These are phyloP conservation scores for Xylariaceae sp. DNA, from an alignment of 2,329 filamentous ascomycete species.

Conservation along the genomic window DNA sequence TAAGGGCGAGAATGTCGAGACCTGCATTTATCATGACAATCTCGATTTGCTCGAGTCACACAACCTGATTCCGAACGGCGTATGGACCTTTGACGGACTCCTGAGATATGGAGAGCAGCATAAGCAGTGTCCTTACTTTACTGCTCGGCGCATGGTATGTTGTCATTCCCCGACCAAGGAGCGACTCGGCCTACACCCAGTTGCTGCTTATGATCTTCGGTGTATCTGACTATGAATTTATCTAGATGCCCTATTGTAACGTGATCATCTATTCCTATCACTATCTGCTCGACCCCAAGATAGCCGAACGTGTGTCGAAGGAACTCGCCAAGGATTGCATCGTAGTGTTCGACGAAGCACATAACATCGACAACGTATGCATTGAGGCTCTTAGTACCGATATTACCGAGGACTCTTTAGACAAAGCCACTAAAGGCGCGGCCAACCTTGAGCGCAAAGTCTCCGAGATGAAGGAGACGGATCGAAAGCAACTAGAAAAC, in stretches of 20 bases:
- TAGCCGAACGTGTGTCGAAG: conserved; percentile 89
- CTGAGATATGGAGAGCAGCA: conserved; percentile 87
- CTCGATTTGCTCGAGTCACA: conserved; percentile 91
- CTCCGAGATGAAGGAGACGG: conserved; percentile 89
- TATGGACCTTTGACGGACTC: conserved; percentile 91
- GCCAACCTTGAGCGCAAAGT: conserved; percentile 89
- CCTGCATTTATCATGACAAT: conserved; percentile 97
- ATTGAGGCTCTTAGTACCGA: conserved; percentile 97
- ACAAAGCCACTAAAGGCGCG: conserved; percentile 85
- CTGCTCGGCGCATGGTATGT: conserved; percentile 80
- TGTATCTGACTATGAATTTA: conserved; percentile 11
- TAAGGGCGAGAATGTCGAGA: conserved; percentile 84
- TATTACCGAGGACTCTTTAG: conserved; percentile 87
- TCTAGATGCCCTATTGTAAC: conserved; percentile 94
- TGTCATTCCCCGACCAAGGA: neutral
- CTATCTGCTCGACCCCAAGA: conserved; percentile 95
- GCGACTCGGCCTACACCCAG: neutral
- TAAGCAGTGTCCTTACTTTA: conserved; percentile 98
- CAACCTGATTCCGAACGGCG: conserved; percentile 87
- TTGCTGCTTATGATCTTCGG: neutral
- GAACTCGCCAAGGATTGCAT: conserved; percentile 98
- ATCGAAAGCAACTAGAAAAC: conserved; percentile 87
- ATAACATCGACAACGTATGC: conserved; percentile 99
- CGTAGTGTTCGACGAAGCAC: conserved; percentile 96
- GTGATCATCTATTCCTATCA: conserved; percentile 99